These are phyloP conservation scores for Mortierella sp. DNA, from an alignment of 371 early-diverging fungal genomes.

Conservation along the genomic window DNA sequence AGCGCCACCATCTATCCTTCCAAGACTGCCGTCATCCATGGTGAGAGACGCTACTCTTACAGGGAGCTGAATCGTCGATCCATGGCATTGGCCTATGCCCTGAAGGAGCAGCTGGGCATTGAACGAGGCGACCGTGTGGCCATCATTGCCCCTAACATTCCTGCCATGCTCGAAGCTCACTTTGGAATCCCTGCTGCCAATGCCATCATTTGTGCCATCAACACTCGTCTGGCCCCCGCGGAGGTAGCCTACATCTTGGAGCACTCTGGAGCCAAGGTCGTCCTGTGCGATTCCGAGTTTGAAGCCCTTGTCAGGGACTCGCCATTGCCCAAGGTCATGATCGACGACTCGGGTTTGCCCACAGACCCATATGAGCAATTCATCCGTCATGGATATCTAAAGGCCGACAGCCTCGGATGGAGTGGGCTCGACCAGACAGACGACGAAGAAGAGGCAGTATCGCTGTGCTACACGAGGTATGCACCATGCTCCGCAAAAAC, in stretches of 20 bases:
- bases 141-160: conserved; percentile 70
- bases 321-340: conserved; percentile 35
- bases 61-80: conserved; percentile 58
- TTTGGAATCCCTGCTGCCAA: conserved; percentile 72
- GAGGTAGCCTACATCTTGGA: conserved; percentile 73
- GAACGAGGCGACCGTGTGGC: conserved; percentile 58
- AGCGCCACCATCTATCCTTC: conserved; percentile 61
- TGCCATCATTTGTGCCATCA: conserved; percentile 72
- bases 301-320: conserved; percentile 31
- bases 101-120: conserved; percentile 37
- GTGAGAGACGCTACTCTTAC: conserved; percentile 56
- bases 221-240: conserved; percentile 64
- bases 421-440: conserved; percentile 59
- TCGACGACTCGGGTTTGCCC: conserved; percentile 32
- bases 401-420: conserved; percentile 57
- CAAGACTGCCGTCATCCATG: conserved; percentile 63
- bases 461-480: conserved; percentile 68
- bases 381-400: conserved; percentile 30
- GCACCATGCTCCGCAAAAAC: neutral
- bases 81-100: conserved; percentile 56
- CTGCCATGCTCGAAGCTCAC: conserved; percentile 68
- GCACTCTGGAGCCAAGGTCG: conserved; percentile 62
- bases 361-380: conserved; percentile 63
- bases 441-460: conserved; percentile 64
- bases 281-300: conserved; percentile 69